These are phyloP conservation scores for Daedaleopsis sinensis DNA, from an alignment of 768 basidiomycete species.

Conservation along the genomic window DNA sequence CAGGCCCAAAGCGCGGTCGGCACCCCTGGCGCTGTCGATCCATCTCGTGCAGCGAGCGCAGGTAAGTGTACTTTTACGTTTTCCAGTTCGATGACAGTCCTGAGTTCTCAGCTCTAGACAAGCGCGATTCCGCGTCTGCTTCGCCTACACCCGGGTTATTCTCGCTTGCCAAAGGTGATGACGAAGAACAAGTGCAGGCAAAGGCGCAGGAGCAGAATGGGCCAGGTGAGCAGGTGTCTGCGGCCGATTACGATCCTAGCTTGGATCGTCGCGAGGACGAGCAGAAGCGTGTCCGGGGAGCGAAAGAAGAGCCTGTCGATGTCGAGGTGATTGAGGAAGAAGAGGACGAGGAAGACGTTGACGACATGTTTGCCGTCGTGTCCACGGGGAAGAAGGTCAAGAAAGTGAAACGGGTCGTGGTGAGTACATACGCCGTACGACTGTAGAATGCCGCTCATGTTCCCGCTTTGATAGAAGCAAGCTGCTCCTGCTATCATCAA, in stretches of 20 bases:
- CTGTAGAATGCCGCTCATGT: background rate
- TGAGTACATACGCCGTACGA: conserved; percentile 34
- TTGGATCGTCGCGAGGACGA: conserved; percentile 86
- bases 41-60: conserved; percentile 10
- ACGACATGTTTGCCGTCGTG: conserved; percentile 92
- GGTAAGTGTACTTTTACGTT: background rate
- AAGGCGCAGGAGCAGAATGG: conserved; percentile 49
- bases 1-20: conserved; percentile 52
- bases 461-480: conserved; percentile 40
- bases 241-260: conserved; percentile 91
- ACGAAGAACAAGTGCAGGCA: conserved; percentile 51
- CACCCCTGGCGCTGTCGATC: conserved; percentile 31
- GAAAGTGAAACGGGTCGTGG: conserved; percentile 57
- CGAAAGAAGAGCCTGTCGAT: conserved; percentile 38
- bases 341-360: conserved; percentile 71
- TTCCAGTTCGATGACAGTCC: too few relatives aligned
- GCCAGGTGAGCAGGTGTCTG: conserved; percentile 72
- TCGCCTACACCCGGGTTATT: conserved; percentile 64
- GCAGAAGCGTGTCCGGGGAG: conserved; percentile 60
- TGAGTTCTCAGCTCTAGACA: conserved; percentile 35
- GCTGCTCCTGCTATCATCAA: conserved; percentile 67
- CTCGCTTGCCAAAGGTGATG: conserved; percentile 67
- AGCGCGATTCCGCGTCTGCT: conserved; percentile 57
- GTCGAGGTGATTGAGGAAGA: conserved; percentile 56
- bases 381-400: conserved; percentile 51